phyloP scores from a whole-genome alignment of 2,329 filamentous ascomycete genomes.

The Phyllosticta citribraziliensis region DNA sequence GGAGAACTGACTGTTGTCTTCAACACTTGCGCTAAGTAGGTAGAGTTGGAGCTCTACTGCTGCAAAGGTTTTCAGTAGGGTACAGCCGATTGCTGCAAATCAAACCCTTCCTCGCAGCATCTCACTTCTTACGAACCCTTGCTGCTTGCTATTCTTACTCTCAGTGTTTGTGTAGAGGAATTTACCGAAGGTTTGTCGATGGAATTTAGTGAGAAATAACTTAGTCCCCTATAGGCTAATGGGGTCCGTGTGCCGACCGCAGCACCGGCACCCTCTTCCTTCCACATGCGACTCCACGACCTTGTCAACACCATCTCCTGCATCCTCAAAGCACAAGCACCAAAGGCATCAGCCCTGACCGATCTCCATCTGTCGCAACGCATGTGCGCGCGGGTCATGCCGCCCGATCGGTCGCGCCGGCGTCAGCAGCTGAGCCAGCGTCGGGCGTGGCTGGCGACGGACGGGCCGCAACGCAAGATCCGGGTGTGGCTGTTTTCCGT shows the following conservation, averaged over 20 bases:
- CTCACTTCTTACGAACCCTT: too few relatives aligned
- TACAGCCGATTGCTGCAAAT: too few relatives aligned
- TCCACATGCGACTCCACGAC: neutral
- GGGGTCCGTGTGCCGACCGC: neutral
- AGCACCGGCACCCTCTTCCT: too few relatives aligned
- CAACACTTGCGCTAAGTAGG: too few relatives aligned
- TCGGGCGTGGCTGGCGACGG: neutral
- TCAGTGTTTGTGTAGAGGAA: too few relatives aligned
- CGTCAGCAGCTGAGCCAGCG: neutral
- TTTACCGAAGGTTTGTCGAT: too few relatives aligned
- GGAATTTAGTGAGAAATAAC: neutral
- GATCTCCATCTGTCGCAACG: neutral
- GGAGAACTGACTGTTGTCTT: too few relatives aligned
- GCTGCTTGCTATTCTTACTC: too few relatives aligned
- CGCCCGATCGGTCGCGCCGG: neutral
- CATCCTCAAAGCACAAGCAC: neutral
- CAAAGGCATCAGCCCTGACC: neutral
- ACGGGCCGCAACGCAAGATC: neutral
- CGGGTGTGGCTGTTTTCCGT: neutral
- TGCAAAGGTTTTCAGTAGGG: too few relatives aligned
- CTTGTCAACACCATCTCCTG: neutral
- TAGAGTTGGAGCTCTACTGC: too few relatives aligned
- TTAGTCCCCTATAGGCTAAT: neutral
- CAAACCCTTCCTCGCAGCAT: too few relatives aligned
- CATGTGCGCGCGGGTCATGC: neutral